These are phyloP conservation scores for Saccharomyces kudriavzevii DNA, from an alignment of 805 yeast genomes.

Conservation along the genomic window DNA sequence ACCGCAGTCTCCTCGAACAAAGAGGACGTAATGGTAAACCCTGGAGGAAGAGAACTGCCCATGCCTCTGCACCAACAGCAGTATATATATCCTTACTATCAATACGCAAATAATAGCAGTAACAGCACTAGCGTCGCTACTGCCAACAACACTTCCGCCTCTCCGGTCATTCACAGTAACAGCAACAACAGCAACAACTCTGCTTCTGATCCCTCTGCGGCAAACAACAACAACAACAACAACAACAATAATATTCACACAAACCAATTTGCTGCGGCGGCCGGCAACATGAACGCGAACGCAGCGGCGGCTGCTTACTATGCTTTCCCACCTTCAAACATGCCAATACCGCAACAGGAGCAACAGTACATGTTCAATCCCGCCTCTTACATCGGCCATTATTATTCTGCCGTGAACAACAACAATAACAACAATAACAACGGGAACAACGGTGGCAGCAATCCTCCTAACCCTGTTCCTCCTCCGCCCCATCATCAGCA, in stretches of 20 bases:
- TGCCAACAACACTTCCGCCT: conserved; percentile 2
- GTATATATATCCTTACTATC: background rate
- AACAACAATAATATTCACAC: conserved; percentile 2
- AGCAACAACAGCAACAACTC: conserved; percentile 2
- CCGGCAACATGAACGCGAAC: conserved; percentile 1
- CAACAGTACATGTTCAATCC: conserved; percentile 2
- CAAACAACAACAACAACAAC: conserved; percentile 5
- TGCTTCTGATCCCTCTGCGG: conserved; percentile 5
- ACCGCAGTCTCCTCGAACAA: background rate
- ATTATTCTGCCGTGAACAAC: background rate
- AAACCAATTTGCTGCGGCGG: background rate
- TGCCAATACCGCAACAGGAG: conserved; percentile 2
- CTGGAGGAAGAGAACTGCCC: conserved; percentile 1
- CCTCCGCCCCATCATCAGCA: background rate
- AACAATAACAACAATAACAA: background rate
- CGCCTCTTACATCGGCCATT: background rate
- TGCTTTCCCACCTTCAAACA: conserved; percentile 1
- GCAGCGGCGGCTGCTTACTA: conserved; percentile 3
- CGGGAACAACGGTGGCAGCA: background rate
- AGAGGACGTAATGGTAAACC: background rate
- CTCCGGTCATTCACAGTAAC: background rate
- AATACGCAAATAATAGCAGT: background rate
- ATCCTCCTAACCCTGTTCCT: background rate
- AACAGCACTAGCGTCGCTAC: conserved; percentile 7
- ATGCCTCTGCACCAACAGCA: background rate